Base-by-base conservation (phyloP, 495 filamentous ascomycete species). In the Tuber microsphaerosporum region DNA sequence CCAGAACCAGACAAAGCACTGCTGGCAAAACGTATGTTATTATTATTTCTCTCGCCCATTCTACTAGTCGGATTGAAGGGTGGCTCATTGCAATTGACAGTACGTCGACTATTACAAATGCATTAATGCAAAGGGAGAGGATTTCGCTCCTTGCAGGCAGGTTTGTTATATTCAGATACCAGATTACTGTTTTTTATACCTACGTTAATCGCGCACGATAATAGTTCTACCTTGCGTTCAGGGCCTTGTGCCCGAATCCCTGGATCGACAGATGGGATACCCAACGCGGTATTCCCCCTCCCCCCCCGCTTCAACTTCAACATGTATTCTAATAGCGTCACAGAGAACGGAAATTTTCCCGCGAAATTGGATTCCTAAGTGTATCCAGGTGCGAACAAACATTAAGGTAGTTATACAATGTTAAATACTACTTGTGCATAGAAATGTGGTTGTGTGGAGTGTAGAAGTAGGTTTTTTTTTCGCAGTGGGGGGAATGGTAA, bases 61-160 rank as follows among this genome's bases (percentile, higher is more conserved):
- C 51, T 31, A 1, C 2, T 31, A 26, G 56, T 34, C 14, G 26
- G 5, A 34, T 34, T 14, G 56, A 65, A 65, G 56, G 7, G 12
- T 65, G 14, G 4, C 26, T 97, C 93, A 92, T 97, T 94, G 94
- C 94, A 97, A 84, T 16, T 16, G n/a, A 16, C 95, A 99, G 89
- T 99, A 99, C 86, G 96, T 99, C 88, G 96, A 99, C 86, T 98
- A 99, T 89, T 91, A 99, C 90, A 99, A 98, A 89, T 99, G 96
- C 87, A 91, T 97, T 85, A 86, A 92, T 84, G 94, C 94, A 85
- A 98, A 98, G 89, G 96, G 96, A 85, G 96, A 99, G 87, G 96
- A 98, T 84, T 99, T 98, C 85, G 89, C 92, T 77, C 96, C 96
- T 71, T 99, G 96, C 91, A 91, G 90, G 84, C 96, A 99, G 89